A percentile compares a stretch with the other conserved stretches of the same genome.
phyloP scores from a whole-genome alignment of 805 yeast species.

The Torulaspora gathmanii region DNA sequence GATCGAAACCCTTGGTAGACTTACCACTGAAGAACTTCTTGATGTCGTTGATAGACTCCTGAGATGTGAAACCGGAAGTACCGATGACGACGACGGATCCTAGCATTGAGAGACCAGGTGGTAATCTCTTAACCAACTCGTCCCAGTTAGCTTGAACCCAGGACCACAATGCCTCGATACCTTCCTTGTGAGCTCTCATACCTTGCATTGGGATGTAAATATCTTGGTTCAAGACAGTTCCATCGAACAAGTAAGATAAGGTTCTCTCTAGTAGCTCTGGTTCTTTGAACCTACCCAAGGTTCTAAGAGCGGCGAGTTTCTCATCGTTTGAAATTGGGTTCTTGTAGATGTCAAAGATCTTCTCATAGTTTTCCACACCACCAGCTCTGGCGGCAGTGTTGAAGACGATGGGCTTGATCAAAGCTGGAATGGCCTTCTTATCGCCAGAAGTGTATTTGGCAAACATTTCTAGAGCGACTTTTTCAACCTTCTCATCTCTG shows the following conservation, averaged over 20 bases:
- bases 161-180: slow-evolving; percentile 64
- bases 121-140: slow-evolving; percentile 56
- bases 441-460: slow-evolving; percentile 56
- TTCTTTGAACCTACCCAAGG: slow-evolving; percentile 61
- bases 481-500: slow-evolving; percentile 44
- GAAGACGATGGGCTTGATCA: slow-evolving; percentile 64
- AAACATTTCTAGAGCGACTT: slow-evolving; percentile 48
- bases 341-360: slow-evolving; percentile 54
- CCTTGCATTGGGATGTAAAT: slow-evolving; percentile 74
- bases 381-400: slow-evolving; percentile 62
- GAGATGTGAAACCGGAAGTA: slow-evolving; percentile 57
- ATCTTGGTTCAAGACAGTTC: slow-evolving; percentile 64
- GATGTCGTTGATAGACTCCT: slow-evolving; percentile 48
- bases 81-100: slow-evolving; percentile 64
- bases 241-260: slow-evolving; percentile 51
- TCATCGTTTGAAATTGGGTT: slow-evolving; percentile 60
- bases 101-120: slow-evolving; percentile 77
- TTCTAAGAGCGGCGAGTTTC: slow-evolving; percentile 61
- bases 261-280: slow-evolving; percentile 52
- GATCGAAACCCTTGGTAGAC: slow-evolving; percentile 60
- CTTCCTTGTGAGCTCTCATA: slow-evolving; percentile 55
- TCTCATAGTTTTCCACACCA: slow-evolving; percentile 56
- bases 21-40: slow-evolving; percentile 47
- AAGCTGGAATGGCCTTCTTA: slow-evolving; percentile 65
- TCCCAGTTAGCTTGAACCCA: slow-evolving; percentile 79